Percentiles rank a stretch among this genome's conserved stretches.
phyloP scores from a whole-genome alignment of 2,329 filamentous ascomycete genomes.

The Scedosporium minutisporum region DNA sequence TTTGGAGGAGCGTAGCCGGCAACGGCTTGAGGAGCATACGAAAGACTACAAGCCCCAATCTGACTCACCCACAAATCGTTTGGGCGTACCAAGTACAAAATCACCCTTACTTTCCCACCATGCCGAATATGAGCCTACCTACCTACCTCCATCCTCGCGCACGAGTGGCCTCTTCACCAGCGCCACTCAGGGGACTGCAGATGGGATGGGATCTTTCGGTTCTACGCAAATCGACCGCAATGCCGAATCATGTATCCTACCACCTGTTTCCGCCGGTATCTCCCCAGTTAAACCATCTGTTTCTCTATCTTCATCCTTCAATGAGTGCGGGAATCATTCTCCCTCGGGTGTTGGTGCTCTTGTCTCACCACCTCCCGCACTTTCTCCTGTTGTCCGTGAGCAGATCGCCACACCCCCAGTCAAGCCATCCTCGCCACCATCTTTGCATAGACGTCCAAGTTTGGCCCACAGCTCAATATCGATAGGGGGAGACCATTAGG shows the following conservation, averaged over 20 bases:
- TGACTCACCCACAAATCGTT: too few relatives aligned
- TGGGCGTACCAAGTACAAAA: too few relatives aligned
- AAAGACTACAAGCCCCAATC: too few relatives aligned
- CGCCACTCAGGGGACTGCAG: not conserved
- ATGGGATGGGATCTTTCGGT: not conserved
- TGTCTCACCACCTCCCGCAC: not conserved
- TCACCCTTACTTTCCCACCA: too few relatives aligned
- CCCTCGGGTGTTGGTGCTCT: not conserved
- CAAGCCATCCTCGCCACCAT: not conserved
- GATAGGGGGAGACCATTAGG: not conserved
- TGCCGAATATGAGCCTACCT: too few relatives aligned
- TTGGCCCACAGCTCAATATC: not conserved
- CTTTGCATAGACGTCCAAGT: not conserved
- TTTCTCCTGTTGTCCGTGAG: not conserved
- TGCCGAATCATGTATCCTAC: not conserved
- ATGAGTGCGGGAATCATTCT: not conserved
- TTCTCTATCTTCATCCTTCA: not conserved
- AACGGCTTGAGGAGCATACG: too few relatives aligned
- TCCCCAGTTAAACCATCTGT: not conserved
- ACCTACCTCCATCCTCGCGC: not conserved
- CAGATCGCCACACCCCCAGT: not conserved
- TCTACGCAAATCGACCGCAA: not conserved
- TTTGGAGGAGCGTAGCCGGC: too few relatives aligned
- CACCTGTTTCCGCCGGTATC: not conserved
- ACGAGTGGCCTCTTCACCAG: not conserved